These are phyloP conservation scores for Astragalus glycyphyllos DNA, from an alignment of 306 rosid species.

Conservation along the genomic window DNA sequence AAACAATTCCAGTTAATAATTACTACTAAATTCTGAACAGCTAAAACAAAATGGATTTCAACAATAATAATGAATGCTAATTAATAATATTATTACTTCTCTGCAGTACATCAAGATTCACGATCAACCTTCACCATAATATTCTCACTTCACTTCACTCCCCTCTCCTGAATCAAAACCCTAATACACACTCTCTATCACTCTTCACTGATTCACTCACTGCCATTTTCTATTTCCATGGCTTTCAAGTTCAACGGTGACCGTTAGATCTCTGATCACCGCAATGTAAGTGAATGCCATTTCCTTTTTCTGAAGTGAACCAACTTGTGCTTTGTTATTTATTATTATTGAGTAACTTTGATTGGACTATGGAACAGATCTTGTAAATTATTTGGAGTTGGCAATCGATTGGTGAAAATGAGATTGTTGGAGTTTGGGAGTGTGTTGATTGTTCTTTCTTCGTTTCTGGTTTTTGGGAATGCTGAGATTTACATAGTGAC, in stretches of 20 bases:
- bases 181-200: constrained; percentile 28
- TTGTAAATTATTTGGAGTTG: constrained; percentile 51
- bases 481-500: constrained; percentile 85
- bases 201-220: constrained; percentile 32
- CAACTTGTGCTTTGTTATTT: constrained; percentile 28
- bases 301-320: constrained; percentile 8
- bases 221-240: constrained; percentile 19
- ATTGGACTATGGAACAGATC: constrained; percentile 60
- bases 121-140: constrained; percentile 53
- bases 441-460: constrained; percentile 45
- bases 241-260: constrained; percentile 28
- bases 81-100: constrained; percentile 9
- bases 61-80: constrained; percentile 27
- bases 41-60: background rate
- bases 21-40: background rate
- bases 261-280: constrained; percentile 58
- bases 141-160: constrained; percentile 36
- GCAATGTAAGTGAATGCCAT: constrained; percentile 44
- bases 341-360: constrained; percentile 27
- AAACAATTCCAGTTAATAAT: background rate
- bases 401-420: constrained; percentile 50
- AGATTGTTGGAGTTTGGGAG: constrained; percentile 49
- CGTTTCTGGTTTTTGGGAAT: constrained; percentile 52
- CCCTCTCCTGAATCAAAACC: constrained; percentile 28
- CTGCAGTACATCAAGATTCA: constrained; percentile 38